These are phyloP conservation scores for Pythium periplocum DNA, from an alignment of 352 stramenopile genomes.

Conservation along the genomic window DNA sequence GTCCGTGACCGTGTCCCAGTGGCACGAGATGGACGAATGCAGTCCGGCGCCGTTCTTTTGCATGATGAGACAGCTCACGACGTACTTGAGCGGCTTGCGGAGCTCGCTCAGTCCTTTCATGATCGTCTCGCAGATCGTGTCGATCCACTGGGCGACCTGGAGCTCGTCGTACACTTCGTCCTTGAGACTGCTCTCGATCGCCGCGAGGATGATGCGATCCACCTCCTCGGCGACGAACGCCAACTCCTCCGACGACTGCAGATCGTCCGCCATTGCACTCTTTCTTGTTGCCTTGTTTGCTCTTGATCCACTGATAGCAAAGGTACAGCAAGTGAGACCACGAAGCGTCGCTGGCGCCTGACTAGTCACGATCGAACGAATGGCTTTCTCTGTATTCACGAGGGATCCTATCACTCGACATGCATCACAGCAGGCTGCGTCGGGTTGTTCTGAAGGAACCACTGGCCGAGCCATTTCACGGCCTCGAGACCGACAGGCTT, in stretches of 20 bases:
- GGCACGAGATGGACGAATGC: slow-evolving; percentile 84
- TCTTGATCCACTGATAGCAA: background rate
- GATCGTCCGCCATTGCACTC: slow-evolving; percentile 66
- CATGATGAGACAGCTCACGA: slow-evolving; percentile 90
- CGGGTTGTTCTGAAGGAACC: slow-evolving; percentile 84
- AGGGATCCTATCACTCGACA: slow-evolving; percentile 17
- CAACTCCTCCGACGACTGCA: slow-evolving; percentile 85
- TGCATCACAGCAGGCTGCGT: slow-evolving; percentile 65
- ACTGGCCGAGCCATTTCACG: slow-evolving; percentile 78
- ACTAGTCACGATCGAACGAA: background rate
- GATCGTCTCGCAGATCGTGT: slow-evolving; percentile 87
- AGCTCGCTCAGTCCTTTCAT: slow-evolving; percentile 84
- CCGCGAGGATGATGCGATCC: slow-evolving; percentile 80
- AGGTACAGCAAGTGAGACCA: slow-evolving; percentile 2
- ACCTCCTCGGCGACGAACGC: slow-evolving; percentile 91
- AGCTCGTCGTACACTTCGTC: slow-evolving; percentile 85
- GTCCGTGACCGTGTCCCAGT: slow-evolving; percentile 89
- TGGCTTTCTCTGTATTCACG: no score
- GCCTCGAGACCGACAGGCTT: slow-evolving; percentile 73
- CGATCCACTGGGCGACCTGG: slow-evolving; percentile 86
- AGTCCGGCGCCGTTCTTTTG: slow-evolving; percentile 92
- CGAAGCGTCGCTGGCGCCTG: slow-evolving; percentile 10
- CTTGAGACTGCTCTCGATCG: slow-evolving; percentile 81
- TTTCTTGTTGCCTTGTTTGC: background rate
- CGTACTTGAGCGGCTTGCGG: slow-evolving; percentile 92